Evolutionary conservation across 805 yeast genomes (phyloP).

Genomic region (Saturnispora halmiae): DNA sequence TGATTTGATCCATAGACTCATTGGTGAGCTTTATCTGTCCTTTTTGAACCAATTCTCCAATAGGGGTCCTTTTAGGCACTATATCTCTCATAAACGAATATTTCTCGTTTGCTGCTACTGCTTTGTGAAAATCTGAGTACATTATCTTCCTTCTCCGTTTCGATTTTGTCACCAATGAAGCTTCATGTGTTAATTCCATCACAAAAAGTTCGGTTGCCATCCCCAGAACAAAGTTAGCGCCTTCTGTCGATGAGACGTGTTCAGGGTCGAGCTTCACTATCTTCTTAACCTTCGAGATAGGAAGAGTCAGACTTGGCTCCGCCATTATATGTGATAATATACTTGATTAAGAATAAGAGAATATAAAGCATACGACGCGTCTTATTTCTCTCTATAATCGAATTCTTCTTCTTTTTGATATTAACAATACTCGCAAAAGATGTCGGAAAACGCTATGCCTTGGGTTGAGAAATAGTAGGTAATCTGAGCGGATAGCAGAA

Average conservation of each 20-base stretch:
- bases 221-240: constrained; percentile 67
- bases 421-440: background rate
- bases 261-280: constrained; percentile 72
- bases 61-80: constrained; percentile 52
- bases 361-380: background rate
- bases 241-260: constrained; percentile 53
- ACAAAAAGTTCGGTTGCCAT: constrained; percentile 72
- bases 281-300: constrained; percentile 59
- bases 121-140: constrained; percentile 61
- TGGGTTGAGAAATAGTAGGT: constrained; percentile 85
- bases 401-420: background rate
- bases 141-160: constrained; percentile 61
- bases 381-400: background rate
- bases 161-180: constrained; percentile 52
- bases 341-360: too few species aligned
- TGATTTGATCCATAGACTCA: constrained; percentile 10
- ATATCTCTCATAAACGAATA: constrained; percentile 55
- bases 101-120: constrained; percentile 50
- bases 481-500: background rate
- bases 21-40: constrained; percentile 29
- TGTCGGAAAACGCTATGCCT: constrained; percentile 39
- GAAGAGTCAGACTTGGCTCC: constrained; percentile 32
- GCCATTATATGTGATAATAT: background rate
- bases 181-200: constrained; percentile 62
- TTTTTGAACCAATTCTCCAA: constrained; percentile 39